Conservation (phyloP, 208 protist species). For the Eutreptiella sp. region DNA sequence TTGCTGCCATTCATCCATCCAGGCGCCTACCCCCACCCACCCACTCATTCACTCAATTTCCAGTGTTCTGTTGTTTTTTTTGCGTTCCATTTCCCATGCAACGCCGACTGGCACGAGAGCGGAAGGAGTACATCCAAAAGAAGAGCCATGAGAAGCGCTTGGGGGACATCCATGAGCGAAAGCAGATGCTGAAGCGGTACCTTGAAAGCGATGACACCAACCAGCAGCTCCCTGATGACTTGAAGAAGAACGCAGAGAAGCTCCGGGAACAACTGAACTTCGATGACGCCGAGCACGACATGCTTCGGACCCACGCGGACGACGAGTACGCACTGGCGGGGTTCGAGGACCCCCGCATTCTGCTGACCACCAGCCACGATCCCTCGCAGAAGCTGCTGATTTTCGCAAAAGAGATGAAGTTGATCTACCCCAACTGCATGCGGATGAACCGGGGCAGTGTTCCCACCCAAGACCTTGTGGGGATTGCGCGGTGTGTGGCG, state of each 20-base stretch:
- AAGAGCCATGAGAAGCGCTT: constrained; percentile 70
- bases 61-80: too few relatives aligned
- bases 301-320: constrained; percentile 70
- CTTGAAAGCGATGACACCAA: constrained; percentile 60
- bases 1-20: too few relatives aligned
- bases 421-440: constrained; percentile 96
- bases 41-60: too few relatives aligned
- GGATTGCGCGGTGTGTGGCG: neutral
- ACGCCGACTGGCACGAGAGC: constrained; percentile 61
- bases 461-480: constrained; percentile 61
- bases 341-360: constrained; percentile 90
- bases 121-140: constrained; percentile 75
- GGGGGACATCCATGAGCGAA: constrained; percentile 56
- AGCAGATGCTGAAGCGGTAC: constrained; percentile 67
- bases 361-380: constrained; percentile 97
- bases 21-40: too few relatives aligned
- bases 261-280: constrained; percentile 79
- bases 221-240: constrained; percentile 66
- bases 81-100: constrained; percentile 45
- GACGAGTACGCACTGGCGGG: constrained; percentile 96
- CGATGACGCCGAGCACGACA: constrained; percentile 65
- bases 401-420: constrained; percentile 96
- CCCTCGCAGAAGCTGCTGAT: constrained; percentile 88
- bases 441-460: constrained; percentile 94
- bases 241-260: constrained; percentile 65